Percentiles rank a stretch among this genome's conserved stretches.
Evolutionary conservation across 73 alveolate genomes (phyloP).

Genomic region (Symbiodinium natans): DNA sequence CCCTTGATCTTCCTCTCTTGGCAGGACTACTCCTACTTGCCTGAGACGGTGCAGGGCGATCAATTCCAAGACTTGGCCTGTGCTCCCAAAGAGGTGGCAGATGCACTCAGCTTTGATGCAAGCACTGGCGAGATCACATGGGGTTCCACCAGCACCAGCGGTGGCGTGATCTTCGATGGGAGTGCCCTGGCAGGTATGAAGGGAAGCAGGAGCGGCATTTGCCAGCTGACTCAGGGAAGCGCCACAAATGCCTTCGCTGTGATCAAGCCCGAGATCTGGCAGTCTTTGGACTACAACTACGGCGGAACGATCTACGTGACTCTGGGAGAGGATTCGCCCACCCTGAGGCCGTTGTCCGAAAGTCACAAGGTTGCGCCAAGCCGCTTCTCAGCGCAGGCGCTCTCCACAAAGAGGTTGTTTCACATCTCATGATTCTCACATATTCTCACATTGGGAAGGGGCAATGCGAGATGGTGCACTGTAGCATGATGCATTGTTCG

Average conservation of each 20-base stretch:
- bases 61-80: too few species aligned
- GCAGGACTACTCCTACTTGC: too few species aligned
- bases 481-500: too few species aligned
- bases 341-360: background rate
- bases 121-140: background rate
- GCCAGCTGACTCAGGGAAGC: background rate
- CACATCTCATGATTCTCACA: too few species aligned
- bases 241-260: background rate
- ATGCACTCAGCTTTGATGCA: too few species aligned
- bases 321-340: background rate
- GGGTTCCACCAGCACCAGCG: background rate
- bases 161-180: background rate
- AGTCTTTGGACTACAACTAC: background rate
- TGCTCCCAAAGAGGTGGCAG: too few species aligned
- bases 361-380: slow-evolving; percentile 9
- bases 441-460: too few species aligned
- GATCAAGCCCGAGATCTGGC: background rate
- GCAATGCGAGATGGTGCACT: too few species aligned
- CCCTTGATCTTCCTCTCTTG: too few species aligned
- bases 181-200: background rate
- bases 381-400: background rate
- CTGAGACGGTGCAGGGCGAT: too few species aligned
- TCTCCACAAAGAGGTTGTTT: too few species aligned
- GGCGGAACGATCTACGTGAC: slow-evolving; percentile 1
- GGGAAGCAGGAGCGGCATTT: background rate